Conservation (phyloP, 768 basidiomycete species). For the Pleurotus ostreatus region DNA sequence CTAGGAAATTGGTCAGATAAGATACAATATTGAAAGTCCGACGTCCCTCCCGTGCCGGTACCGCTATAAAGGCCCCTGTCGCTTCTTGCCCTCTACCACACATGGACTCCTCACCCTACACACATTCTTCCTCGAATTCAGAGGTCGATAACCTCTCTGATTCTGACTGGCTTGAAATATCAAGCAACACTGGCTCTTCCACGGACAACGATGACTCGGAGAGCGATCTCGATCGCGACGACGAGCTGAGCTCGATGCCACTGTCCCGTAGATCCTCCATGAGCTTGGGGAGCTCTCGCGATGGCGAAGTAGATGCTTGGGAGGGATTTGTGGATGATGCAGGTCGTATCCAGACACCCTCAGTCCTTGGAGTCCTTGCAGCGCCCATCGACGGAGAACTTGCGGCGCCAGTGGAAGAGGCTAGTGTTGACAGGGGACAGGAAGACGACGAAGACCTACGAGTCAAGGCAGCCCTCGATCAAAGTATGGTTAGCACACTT, state of each 20-base stretch:
- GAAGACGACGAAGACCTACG: slow-evolving; percentile 60
- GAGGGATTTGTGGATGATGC: slow-evolving; percentile 73
- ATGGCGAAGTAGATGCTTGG: slow-evolving; percentile 72
- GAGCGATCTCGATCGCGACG: slow-evolving; percentile 61
- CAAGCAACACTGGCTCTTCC: slow-evolving; percentile 58
- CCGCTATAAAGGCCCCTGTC: not conserved
- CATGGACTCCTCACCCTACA: slow-evolving; percentile 16
- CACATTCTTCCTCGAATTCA: slow-evolving; percentile 43
- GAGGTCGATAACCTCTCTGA: slow-evolving; percentile 70
- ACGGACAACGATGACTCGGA: slow-evolving; percentile 67
- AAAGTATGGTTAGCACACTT: slow-evolving; percentile 79
- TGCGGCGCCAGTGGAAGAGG: slow-evolving; percentile 13
- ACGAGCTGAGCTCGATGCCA: slow-evolving; percentile 40
- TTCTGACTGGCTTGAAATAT: slow-evolving; percentile 82
- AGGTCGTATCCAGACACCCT: slow-evolving; percentile 16
- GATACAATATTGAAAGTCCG: slow-evolving; percentile 3
- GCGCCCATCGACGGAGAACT: slow-evolving; percentile 15
- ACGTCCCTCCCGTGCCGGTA: not conserved
- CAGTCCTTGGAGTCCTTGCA: slow-evolving; percentile 21
- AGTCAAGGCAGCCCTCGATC: slow-evolving; percentile 73
- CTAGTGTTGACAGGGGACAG: slow-evolving; percentile 18
- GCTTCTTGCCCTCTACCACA: slow-evolving; percentile 4
- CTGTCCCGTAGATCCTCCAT: slow-evolving; percentile 67
- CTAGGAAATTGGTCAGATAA: not conserved
- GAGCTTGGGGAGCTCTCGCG: slow-evolving; percentile 65